phyloP scores from a whole-genome alignment of 306 rosid species.

The Hippophae rhamnoides region DNA sequence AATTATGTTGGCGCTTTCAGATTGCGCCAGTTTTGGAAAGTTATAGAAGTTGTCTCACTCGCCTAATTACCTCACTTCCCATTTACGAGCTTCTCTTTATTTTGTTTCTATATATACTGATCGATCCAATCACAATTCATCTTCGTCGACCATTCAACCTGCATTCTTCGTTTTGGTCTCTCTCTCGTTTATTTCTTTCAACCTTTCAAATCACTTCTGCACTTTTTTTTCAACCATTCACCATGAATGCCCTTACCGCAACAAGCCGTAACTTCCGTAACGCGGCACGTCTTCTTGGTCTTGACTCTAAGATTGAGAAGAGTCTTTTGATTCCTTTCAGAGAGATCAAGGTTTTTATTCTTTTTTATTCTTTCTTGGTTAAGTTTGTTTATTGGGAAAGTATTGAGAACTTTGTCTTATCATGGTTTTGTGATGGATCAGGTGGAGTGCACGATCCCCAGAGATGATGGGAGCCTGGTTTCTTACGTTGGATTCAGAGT shows the following conservation, averaged over 20 bases:
- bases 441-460: slow-evolving; percentile 76
- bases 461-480: slow-evolving; percentile 55
- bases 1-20: too few relatives aligned
- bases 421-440: slow-evolving; percentile 2
- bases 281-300: slow-evolving; percentile 46
- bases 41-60: too few relatives aligned
- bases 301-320: slow-evolving; percentile 53
- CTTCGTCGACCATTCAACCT: neutral
- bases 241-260: slow-evolving; percentile 63
- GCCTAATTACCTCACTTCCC: neutral
- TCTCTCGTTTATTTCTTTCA: neutral
- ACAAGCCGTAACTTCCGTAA: slow-evolving; percentile 48
- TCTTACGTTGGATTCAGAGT: slow-evolving; percentile 55
- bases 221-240: neutral
- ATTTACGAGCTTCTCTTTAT: neutral
- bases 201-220: neutral
- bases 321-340: slow-evolving; percentile 55
- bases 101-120: neutral
- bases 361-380: neutral
- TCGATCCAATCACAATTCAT: neutral
- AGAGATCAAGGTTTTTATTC: slow-evolving; percentile 43
- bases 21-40: too few relatives aligned
- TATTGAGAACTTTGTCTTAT: neutral
- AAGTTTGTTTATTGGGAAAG: slow-evolving; percentile 13
- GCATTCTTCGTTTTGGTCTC: neutral